These are phyloP conservation scores for Spathaspora sp. DNA, from an alignment of 805 yeast genomes.

Conservation along the genomic window DNA sequence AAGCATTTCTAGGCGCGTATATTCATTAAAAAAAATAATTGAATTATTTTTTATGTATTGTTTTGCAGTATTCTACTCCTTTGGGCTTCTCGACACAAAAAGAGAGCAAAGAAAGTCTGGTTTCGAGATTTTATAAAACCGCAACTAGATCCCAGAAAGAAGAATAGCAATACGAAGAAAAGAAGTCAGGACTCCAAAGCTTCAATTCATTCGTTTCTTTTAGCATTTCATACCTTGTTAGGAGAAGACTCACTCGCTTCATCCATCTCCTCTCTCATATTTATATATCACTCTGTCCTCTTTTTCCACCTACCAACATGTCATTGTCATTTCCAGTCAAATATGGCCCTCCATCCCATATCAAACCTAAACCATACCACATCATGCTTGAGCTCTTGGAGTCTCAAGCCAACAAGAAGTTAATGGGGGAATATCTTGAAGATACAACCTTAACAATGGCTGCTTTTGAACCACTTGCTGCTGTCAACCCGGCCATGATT, in stretches of 20 bases:
- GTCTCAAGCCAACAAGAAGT: constrained; percentile 39
- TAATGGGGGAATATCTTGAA: constrained; percentile 39
- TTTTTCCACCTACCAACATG: neutral
- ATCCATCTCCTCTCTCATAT: neutral
- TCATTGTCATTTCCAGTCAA: constrained; percentile 4
- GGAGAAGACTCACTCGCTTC: neutral
- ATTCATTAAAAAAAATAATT: neutral
- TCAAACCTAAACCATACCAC: constrained; percentile 34
- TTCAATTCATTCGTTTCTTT: neutral
- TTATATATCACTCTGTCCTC: neutral
- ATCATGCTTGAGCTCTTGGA: constrained; percentile 46
- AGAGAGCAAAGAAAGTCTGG: neutral
- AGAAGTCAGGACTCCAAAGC: neutral
- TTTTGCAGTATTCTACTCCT: neutral
- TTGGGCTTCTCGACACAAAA: neutral
- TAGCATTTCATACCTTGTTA: neutral
- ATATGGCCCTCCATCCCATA: constrained; percentile 27
- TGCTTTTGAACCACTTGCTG: constrained; percentile 33
- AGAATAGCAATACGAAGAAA: neutral
- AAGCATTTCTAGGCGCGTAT: neutral
- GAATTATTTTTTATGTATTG: neutral
- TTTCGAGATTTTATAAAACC: neutral
- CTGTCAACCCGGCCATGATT: constrained; percentile 50
- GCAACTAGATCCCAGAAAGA: neutral
- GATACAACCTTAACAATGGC: constrained; percentile 39